A percentile compares a stretch with the other conserved stretches of the same genome.
Conservation (phyloP, 352 stramenopile genomes). For the Globisporangium paroecandrum region DNA sequence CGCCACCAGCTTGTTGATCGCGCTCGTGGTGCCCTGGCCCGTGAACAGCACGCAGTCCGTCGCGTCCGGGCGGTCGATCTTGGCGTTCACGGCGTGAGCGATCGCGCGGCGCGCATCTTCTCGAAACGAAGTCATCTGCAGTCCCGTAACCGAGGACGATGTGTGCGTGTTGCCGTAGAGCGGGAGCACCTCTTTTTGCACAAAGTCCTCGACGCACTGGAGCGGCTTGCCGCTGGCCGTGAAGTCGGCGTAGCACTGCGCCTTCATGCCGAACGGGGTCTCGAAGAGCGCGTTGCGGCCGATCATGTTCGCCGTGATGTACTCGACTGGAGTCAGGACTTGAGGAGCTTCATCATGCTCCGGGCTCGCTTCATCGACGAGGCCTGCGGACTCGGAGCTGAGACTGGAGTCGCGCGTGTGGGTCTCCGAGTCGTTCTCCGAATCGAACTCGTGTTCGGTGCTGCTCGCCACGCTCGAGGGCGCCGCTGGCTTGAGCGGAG, state of each 20-base stretch:
- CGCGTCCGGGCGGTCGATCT: constrained; percentile 83
- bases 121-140: constrained; percentile 92
- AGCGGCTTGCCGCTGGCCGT: constrained; percentile 91
- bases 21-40: constrained; percentile 81
- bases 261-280: constrained; percentile 64
- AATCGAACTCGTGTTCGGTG: neutral
- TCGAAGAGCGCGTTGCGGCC: constrained; percentile 46
- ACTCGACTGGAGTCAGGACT: constrained; percentile 15
- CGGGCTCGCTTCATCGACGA: neutral
- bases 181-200: constrained; percentile 85
- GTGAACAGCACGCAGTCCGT: constrained; percentile 96
- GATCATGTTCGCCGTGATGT: constrained; percentile 46
- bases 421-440: neutral
- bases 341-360: neutral
- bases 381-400: neutral
- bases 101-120: constrained; percentile 94
- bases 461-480: neutral
- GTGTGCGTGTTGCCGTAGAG: constrained; percentile 98
- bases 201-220: constrained; percentile 88
- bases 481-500: no score
- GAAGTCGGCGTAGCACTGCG: constrained; percentile 94
- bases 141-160: constrained; percentile 70
- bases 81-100: constrained; percentile 87
- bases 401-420: neutral
- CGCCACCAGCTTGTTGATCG: constrained; percentile 75